Conservation (phyloP, 148 eudicot genomes). For the Oxyria digyna region DNA sequence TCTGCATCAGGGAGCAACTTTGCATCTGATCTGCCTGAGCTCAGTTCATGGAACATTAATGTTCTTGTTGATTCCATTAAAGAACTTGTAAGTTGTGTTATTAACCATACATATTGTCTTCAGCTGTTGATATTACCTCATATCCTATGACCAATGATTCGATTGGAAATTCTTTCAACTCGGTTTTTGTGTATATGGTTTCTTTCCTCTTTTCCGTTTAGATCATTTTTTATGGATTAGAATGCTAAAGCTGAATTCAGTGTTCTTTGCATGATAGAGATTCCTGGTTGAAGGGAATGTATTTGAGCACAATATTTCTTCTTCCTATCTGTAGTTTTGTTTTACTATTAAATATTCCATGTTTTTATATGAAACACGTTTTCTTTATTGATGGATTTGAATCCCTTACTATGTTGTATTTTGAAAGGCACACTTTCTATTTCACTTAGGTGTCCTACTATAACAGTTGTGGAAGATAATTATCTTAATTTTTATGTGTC, state of each 20-base stretch:
- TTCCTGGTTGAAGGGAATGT: neutral
- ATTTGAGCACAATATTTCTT: neutral
- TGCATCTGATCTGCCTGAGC: constrained; percentile 37
- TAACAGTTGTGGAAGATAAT: neutral
- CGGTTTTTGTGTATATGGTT: neutral
- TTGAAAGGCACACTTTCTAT: neutral
- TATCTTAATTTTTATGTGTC: neutral
- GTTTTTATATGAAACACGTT: neutral
- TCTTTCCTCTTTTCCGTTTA: neutral
- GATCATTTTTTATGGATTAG: neutral
- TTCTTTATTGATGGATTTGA: too few relatives aligned
- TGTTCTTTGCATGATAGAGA: neutral
- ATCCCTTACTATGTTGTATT: too few relatives aligned
- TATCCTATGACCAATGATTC: neutral
- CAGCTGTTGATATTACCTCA: neutral
- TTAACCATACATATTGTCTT: neutral
- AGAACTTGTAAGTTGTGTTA: constrained; percentile 59
- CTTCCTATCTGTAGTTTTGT: neutral
- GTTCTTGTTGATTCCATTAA: constrained; percentile 74
- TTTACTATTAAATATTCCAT: neutral
- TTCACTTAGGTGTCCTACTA: neutral
- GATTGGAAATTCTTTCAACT: neutral
- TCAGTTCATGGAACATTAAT: constrained; percentile 67
- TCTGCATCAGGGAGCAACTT: constrained; percentile 51
- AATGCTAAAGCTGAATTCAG: neutral